Evolutionary conservation across 2,329 filamentous ascomycete genomes (phyloP).

Genomic region (Lecanosticta acicola): DNA sequence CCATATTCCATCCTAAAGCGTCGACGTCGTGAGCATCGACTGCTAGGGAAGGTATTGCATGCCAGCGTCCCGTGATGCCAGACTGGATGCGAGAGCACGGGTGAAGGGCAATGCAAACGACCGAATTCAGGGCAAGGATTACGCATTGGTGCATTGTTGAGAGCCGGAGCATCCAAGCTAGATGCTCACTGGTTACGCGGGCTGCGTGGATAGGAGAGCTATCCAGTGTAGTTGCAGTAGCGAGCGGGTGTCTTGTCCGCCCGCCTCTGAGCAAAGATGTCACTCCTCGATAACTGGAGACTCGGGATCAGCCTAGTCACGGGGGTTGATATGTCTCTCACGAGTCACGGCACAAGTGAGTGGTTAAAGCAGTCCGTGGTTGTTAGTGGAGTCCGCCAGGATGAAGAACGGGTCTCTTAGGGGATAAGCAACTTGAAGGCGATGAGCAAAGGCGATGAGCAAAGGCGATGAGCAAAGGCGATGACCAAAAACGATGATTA

Average conservation of each 20-base stretch:
- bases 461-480: not conserved
- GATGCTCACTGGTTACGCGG: constrained; percentile 6
- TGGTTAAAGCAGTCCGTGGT: too few species aligned
- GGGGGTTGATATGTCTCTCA: too few species aligned
- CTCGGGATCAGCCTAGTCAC: too few species aligned
- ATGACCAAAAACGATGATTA: not conserved
- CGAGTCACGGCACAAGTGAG: too few species aligned
- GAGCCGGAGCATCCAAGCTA: not conserved
- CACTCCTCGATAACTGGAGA: too few species aligned
- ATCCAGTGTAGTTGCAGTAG: constrained; percentile 16
- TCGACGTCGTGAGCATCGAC: not conserved
- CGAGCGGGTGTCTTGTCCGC: too few species aligned
- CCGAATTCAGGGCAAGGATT: not conserved
- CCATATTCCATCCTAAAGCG: not conserved
- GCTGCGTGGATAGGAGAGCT: constrained; percentile 23
- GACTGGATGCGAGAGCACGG: not conserved
- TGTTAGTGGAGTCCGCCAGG: too few species aligned
- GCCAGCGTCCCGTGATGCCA: not conserved
- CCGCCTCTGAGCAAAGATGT: too few species aligned
- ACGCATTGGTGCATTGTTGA: not conserved
- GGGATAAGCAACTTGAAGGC: too few species aligned
- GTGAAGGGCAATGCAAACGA: not conserved
- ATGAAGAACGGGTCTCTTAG: too few species aligned
- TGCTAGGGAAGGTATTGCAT: not conserved
- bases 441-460: too few species aligned